phyloP scores from a whole-genome alignment of 257 asterid genomes.

The Solanum piurae region DNA sequence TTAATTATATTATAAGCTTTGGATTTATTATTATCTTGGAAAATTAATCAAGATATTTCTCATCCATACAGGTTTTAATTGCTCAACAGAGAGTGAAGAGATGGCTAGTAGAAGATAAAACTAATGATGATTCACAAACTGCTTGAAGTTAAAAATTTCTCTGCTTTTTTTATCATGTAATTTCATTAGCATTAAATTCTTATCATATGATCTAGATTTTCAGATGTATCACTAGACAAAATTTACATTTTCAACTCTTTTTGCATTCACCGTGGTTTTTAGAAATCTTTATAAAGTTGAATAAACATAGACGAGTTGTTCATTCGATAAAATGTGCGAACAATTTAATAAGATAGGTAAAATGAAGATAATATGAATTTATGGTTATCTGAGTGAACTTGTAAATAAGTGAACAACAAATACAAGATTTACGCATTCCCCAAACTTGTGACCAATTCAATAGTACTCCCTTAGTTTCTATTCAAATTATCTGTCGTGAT shows the following conservation, averaged over 20 bases:
- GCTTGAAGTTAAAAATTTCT: neutral
- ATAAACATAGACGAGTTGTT: fast-evolving
- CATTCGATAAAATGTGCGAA: neutral
- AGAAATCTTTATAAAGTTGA: neutral
- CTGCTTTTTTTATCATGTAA: neutral
- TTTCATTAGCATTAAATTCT: neutral
- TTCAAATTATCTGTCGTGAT: neutral
- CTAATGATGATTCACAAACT: neutral
- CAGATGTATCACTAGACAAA: neutral
- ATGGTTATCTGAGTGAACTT: neutral
- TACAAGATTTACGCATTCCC: neutral
- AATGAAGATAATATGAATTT: neutral
- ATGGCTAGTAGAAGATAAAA: conserved; percentile 18
- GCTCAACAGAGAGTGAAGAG: conserved; percentile 23
- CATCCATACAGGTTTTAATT: conserved; percentile 11
- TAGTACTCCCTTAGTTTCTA: neutral
- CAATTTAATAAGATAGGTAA: neutral
- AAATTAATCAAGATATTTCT: neutral
- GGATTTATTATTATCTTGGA: neutral
- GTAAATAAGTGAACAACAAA: neutral
- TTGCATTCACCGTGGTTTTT: neutral
- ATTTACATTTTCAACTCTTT: neutral
- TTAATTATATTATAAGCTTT: neutral
- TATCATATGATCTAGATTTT: neutral
- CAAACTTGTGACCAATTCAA: neutral